These are phyloP conservation scores for Lentithecium fluviatile DNA, from an alignment of 495 filamentous ascomycete species.

Conservation along the genomic window DNA sequence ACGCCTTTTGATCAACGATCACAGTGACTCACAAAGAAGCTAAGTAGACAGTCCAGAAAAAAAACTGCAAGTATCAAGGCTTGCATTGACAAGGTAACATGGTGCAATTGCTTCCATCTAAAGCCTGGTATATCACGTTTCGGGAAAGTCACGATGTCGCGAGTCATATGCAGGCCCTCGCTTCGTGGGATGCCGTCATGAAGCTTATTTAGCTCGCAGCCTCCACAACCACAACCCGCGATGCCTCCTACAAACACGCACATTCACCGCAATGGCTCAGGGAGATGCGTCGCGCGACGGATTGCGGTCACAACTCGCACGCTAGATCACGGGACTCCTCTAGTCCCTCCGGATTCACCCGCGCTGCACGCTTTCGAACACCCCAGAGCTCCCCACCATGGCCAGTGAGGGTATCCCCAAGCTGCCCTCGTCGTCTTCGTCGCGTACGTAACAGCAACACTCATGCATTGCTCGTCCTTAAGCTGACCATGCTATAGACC, in stretches of 20 bases:
- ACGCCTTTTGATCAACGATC: too few relatives aligned
- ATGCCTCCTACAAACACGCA: not conserved
- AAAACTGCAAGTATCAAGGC: too few relatives aligned
- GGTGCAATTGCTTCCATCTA: not conserved
- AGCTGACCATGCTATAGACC: conserved; percentile 51
- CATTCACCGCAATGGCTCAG: not conserved
- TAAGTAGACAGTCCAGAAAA: too few relatives aligned
- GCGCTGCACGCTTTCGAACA: not conserved
- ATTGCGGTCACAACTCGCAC: not conserved
- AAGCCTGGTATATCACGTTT: too few relatives aligned
- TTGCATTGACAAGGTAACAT: too few relatives aligned
- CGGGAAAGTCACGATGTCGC: conserved; percentile 8
- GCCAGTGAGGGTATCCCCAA: conserved; percentile 39
- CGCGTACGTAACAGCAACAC: conserved; percentile 28
- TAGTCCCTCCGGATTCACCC: not conserved
- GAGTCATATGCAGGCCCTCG: not conserved
- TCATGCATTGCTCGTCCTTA: not conserved
- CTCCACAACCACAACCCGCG: conserved; percentile 3
- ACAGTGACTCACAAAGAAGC: too few relatives aligned
- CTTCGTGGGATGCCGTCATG: conserved; percentile 9
- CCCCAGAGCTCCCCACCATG: conserved; percentile 14
- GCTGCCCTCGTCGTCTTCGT: conserved; percentile 35
- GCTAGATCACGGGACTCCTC: conserved; percentile 17
- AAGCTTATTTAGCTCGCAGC: not conserved
- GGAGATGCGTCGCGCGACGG: conserved; percentile 5